Evolutionary conservation across 2,329 filamentous ascomycete genomes (phyloP).

Genomic region (Ceratocystis ficicola): DNA sequence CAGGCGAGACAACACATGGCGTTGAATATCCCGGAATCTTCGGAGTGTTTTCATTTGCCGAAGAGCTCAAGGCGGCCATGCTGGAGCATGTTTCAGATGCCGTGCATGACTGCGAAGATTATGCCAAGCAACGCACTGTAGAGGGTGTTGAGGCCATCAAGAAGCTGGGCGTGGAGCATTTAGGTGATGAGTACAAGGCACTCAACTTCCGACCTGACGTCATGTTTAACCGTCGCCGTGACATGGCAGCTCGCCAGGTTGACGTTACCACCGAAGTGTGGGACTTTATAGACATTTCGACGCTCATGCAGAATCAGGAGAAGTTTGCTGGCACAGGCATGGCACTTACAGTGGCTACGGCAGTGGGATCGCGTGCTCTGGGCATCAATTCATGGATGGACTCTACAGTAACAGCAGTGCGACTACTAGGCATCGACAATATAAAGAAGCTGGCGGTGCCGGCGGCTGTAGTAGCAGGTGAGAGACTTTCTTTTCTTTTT

Average conservation of each 20-base stretch:
- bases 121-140: constrained; percentile 66
- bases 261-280: constrained; percentile 76
- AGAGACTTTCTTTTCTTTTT: constrained; percentile 35
- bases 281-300: constrained; percentile 86
- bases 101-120: constrained; percentile 69
- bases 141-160: constrained; percentile 78
- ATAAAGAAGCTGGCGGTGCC: constrained; percentile 70
- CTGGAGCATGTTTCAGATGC: constrained; percentile 72
- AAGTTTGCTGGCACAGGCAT: constrained; percentile 90
- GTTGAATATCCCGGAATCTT: constrained; percentile 80
- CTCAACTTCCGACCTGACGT: constrained; percentile 80
- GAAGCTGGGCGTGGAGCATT: constrained; percentile 72
- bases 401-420: constrained; percentile 68
- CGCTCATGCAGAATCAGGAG: constrained; percentile 77
- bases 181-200: constrained; percentile 75
- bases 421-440: constrained; percentile 68
- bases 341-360: constrained; percentile 81
- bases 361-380: constrained; percentile 68
- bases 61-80: constrained; percentile 86
- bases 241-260: constrained; percentile 71
- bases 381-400: constrained; percentile 84
- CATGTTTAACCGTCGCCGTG: constrained; percentile 81
- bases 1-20: constrained; percentile 65
- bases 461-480: constrained; percentile 65
- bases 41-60: constrained; percentile 78